Evolutionary conservation across 495 filamentous ascomycete genomes (phyloP).

Genomic region (Bryoglossum gracile): DNA sequence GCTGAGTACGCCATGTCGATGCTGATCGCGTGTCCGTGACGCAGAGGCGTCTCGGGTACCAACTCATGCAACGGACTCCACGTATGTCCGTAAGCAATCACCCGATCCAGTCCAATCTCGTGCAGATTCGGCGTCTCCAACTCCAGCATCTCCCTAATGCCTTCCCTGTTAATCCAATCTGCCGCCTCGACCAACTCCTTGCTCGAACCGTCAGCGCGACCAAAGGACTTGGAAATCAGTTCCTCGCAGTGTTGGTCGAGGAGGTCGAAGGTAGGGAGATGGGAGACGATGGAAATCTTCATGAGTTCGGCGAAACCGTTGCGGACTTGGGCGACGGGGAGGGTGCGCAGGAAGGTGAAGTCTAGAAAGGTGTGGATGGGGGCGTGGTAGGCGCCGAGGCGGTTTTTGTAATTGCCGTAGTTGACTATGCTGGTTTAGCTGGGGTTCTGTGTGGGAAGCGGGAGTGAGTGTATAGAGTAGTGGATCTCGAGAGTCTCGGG

Average conservation of each 20-base stretch:
- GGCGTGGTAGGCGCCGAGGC: conserved; percentile 59
- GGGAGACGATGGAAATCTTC: conserved; percentile 59
- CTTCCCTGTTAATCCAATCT: conserved; percentile 51
- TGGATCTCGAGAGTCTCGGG: no score
- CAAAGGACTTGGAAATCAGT: conserved; percentile 49
- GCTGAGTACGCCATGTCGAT: conserved; percentile 64
- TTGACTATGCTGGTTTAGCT: no score
- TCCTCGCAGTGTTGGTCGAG: conserved; percentile 54
- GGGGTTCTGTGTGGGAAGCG: no score
- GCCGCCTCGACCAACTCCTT: conserved; percentile 44
- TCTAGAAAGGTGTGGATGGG: conserved; percentile 59
- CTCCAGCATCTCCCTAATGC: conserved; percentile 56
- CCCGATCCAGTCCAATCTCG: conserved; percentile 54
- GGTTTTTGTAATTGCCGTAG: conserved; percentile 58
- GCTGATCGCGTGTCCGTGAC: conserved; percentile 59
- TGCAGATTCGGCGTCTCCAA: conserved; percentile 58
- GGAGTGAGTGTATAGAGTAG: no score
- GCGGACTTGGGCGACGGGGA: conserved; percentile 52
- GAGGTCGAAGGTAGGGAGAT: conserved; percentile 50
- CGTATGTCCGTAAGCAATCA: conserved; percentile 63
- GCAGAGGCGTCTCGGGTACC: conserved; percentile 49
- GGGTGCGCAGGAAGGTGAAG: conserved; percentile 53
- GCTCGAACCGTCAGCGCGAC: conserved; percentile 41
- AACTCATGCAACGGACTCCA: conserved; percentile 61
- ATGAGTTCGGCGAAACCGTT: conserved; percentile 62